Evolutionary conservation across 2,329 filamentous ascomycete genomes (phyloP), one percentile per base, ranked within the genome.

Genomic region (Penicillium sp.): DNA sequence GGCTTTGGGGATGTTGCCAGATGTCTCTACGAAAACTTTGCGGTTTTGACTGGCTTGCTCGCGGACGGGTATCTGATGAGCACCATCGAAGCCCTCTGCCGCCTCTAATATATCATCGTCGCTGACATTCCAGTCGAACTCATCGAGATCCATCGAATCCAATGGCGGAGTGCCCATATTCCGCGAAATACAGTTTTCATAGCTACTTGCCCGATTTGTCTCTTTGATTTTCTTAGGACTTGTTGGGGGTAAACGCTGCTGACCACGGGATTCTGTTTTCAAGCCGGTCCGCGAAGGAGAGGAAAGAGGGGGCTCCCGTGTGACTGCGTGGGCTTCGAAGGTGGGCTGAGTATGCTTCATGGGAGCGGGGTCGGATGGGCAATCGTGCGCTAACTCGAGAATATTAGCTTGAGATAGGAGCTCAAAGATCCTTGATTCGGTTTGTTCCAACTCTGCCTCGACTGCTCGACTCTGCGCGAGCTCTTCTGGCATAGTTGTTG

Each of bases 101-200:
- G 64, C 73, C 54, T 79, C 74, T n/a, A 78, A 66, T 66, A 80
- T 75, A 31, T 78, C 76, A 50, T 76, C 74, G 56, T 79, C 77
- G 48, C 76, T 74, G 34, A 71, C 71, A 57, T 74, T 73, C 55
- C 74, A 68, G 35, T 76, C 75, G 60, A 78, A 78, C 18, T 79
- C 76, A 51, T 76, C 70, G 22, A 68, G 50, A 22, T 67, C 64
- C 20, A 62, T 59, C 0, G 54, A 53, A 31, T 53, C 61, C 34
- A 56, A 57, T 3, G 58, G 50, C 2, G 75, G 73, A 22, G 73
- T 74, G 24, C 71, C 76, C 76, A 79, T 78, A 34, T 71, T 77
- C 46, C 73, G 68, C 18, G 74, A 72, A 54, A 74, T 72, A 43
- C 59, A 37, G 34, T 66, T 61, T 45, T 69, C 67, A 13, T 66